These are phyloP conservation scores for Linnemannia zychae DNA, from an alignment of 192 early-diverging fungal genomes.

Conservation along the genomic window DNA sequence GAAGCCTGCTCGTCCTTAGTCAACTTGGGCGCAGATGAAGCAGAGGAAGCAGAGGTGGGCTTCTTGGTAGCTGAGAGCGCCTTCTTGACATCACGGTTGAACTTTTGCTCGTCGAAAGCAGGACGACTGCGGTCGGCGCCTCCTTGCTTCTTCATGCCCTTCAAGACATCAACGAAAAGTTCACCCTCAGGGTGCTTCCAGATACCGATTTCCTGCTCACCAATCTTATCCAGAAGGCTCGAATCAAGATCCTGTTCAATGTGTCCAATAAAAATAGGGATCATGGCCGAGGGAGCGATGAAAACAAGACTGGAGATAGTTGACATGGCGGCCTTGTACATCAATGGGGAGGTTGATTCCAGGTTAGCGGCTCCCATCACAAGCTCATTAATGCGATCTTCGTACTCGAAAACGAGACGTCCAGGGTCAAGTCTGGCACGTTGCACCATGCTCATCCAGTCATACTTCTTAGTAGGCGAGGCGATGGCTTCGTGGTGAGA, in stretches of 20 bases:
- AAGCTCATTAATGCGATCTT: conserved; percentile 58
- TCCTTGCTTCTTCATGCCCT: conserved; percentile 69
- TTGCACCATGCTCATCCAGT: conserved; percentile 91
- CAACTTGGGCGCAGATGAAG: conserved; percentile 61
- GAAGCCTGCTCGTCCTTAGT: conserved; percentile 84
- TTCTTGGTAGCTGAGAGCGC: conserved; percentile 79
- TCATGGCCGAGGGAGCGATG: conserved; percentile 66
- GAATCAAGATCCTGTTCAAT: conserved; percentile 64
- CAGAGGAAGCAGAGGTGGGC: conserved; percentile 28
- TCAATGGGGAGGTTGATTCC: conserved; percentile 53
- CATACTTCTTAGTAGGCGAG: conserved; percentile 74
- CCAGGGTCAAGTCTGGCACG: conserved; percentile 79
- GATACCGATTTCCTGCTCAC: conserved; percentile 72
- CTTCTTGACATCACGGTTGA: conserved; percentile 82
- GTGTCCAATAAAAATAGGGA: conserved; percentile 63
- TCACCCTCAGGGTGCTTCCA: conserved; percentile 80
- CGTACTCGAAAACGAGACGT: conserved; percentile 64
- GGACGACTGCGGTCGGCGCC: conserved; percentile 61
- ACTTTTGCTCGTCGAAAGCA: conserved; percentile 78
- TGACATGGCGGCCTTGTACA: conserved; percentile 74
- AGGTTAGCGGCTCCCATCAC: conserved; percentile 61
- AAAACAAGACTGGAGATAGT: conserved; percentile 74
- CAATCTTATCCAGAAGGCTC: conserved; percentile 64
- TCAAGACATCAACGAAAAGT: conserved; percentile 75
- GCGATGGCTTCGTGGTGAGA: conserved; percentile 69